Evolutionary conservation across 1,284 basidiomycete genomes (phyloP), one percentile per base, ranked within the genome.

Genomic region (Ganoderma sinense): DNA sequence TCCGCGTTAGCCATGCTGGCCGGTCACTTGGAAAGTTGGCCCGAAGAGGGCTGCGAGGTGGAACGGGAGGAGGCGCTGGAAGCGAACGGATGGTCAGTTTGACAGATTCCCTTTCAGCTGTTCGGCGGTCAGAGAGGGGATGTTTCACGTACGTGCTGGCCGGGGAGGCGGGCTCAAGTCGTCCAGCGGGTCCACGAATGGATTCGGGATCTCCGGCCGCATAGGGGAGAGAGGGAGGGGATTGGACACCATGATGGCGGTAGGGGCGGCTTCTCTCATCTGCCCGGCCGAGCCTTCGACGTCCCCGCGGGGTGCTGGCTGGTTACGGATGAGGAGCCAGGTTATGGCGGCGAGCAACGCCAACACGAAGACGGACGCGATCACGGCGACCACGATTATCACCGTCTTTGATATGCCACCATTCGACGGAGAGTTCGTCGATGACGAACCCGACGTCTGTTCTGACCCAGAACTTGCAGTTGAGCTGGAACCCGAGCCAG

Each of bases 321-420:
- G 72, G 43, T 66, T 71, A 58, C 74, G 70, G 40, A 73, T 36
- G 51, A 77, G 68, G 36, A 76, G 64, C 48, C 71, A 63, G 62
- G 75, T 59, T 48, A 74, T 72, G 16, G 70, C 72, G 20, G 41
- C 70, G n/a, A 76, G 70, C 13, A 79, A 67, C 10, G 71, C 72
- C 39, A 80, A 65, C 18, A 78, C 66, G 51, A 71, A 71, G 23
- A 79, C 59, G 23, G 74, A 74, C 63, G 78, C 76, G 36, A 74
- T 48, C 33, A 78, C 71, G 8, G 76, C 74, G 33, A 79, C 74
- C 62, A 73, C 72, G 62, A 76, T 78, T 62, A 80, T 77, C 16
- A 78, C 65, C n/a, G 75, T 64, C n/a, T 73, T 73, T 23, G 78
- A 72, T 13, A 77, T 69, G 2, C 70, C 74, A 23, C 36, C 53